These are phyloP conservation scores for Monilinia polystroma DNA, from an alignment of 2,329 filamentous ascomycete species.

Conservation along the genomic window DNA sequence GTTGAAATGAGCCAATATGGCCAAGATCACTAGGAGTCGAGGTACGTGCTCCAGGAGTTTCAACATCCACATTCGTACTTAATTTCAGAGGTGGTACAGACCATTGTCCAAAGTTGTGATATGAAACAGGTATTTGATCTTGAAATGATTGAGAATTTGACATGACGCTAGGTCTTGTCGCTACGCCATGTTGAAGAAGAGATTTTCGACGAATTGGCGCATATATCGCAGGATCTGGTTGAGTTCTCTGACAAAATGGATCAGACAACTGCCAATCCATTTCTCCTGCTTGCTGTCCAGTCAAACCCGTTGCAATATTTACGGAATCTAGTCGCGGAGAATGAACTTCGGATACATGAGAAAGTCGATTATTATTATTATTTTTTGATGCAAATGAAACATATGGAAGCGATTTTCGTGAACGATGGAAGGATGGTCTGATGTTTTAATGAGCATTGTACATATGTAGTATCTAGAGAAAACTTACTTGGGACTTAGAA, in stretches of 20 bases:
- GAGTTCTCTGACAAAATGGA: constrained; percentile 25
- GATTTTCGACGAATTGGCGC: constrained; percentile 37
- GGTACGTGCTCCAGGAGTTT: constrained; percentile 29
- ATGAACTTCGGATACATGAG: constrained; percentile 33
- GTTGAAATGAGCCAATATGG: constrained; percentile 61
- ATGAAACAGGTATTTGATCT: constrained; percentile 21
- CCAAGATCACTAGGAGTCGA: constrained; percentile 53
- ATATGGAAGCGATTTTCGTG: constrained; percentile 33
- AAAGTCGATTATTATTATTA: constrained; percentile 32
- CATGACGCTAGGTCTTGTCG: constrained; percentile 34
- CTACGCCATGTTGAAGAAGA: constrained; percentile 38
- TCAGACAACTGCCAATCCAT: constrained; percentile 21
- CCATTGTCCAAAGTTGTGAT: constrained; percentile 18
- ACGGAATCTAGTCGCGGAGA: constrained; percentile 27
- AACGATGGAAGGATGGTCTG: constrained; percentile 19
- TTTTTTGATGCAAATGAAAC: constrained; percentile 27
- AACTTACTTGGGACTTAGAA: constrained; percentile 14
- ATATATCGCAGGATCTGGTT: constrained; percentile 34
- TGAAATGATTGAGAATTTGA: constrained; percentile 17
- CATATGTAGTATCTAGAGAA: background rate
- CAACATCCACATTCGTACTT: constrained; percentile 15
- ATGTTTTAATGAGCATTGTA: constrained; percentile 8
- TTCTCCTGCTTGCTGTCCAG: constrained; percentile 18
- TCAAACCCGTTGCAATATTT: constrained; percentile 14
- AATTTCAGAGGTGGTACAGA: constrained; percentile 15